phyloP scores from a whole-genome alignment of 176 grass and related monocot species.

The Zoysia pacifica region DNA sequence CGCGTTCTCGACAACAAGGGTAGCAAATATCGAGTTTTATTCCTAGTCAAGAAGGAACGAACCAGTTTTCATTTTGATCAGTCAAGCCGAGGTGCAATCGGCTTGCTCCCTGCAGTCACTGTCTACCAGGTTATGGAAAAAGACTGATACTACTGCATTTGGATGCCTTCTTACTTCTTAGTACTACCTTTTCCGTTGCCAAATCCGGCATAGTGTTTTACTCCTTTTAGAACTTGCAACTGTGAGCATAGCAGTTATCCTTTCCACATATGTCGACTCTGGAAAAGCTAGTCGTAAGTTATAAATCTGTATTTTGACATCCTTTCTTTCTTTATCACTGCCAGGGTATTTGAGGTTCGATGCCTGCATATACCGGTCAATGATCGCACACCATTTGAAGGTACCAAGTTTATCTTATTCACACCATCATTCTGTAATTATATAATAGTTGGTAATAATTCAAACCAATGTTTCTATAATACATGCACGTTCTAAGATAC shows the following conservation, averaged over 20 bases:
- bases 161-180: not conserved
- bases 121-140: not conserved
- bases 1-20: not conserved
- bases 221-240: not conserved
- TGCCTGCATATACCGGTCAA: constrained; percentile 91
- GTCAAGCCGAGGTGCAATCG: not conserved
- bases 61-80: not conserved
- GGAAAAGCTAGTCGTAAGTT: not conserved
- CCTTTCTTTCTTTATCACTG: not conserved
- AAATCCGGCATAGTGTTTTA: not conserved
- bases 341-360: constrained; percentile 76
- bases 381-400: constrained; percentile 90
- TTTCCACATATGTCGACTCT: not conserved
- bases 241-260: too few relatives aligned
- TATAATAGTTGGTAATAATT: not conserved
- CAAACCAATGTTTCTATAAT: not conserved
- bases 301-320: not conserved
- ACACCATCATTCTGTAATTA: not conserved
- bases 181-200: not conserved
- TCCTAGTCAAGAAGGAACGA: constrained; percentile 12
- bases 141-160: not conserved
- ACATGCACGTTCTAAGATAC: not conserved
- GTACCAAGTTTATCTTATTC: constrained; percentile 35
- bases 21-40: not conserved
- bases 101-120: not conserved